Base-by-base conservation (phyloP, 768 basidiomycete species). In the Cystobasidium ongulense region DNA sequence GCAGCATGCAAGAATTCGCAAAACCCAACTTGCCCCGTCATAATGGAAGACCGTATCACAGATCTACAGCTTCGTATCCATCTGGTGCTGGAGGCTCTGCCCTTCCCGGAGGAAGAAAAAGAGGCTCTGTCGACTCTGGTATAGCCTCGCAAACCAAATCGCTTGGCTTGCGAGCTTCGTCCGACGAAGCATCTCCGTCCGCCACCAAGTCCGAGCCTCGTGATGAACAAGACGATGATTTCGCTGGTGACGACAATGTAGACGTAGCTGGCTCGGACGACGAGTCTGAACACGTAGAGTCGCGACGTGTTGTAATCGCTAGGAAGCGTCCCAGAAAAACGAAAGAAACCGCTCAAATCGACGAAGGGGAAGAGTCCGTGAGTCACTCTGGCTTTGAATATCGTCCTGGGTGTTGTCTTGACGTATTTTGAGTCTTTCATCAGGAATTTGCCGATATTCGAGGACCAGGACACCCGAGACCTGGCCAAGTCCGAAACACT, bases 251-350 rank as follows among this genome's bases (percentile, higher is more conserved):
- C 27, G 29, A 59, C 21, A 59, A 59, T 4, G 29, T 35, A 25
- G 10, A 61, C 39, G 63, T 2, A 36, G 33, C 35, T 38, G 36
- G 29, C 2, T 64, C 63, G 35, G 63, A 23, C 11, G 63, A 64
- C 29, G 63, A 64, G 15, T 64, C 63, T 41, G 63, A 46, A 25
- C n/a, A 64, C 29, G 63, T 29, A 11, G 63, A 64, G 27, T 31
- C 63, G 25, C 25, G 36, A 18, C 31, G 36, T 13, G 35, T 13
- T 46, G 36, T 36, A 15, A 41, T 25, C 23, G 35, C 36, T 27
- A 36, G 63, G 27, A 64, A 64, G 63, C 31, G 41, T 13, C 33
- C 35, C 2, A 46, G 36, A 23, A 46, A 64, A 25, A 17, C 36
- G 25, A 64, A 41, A 64, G 38, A 17, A 3, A 25, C 25, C 3